Evolutionary conservation across 1,139 yeast species (phyloP).

Genomic region (Suhomyces wounanorum): DNA sequence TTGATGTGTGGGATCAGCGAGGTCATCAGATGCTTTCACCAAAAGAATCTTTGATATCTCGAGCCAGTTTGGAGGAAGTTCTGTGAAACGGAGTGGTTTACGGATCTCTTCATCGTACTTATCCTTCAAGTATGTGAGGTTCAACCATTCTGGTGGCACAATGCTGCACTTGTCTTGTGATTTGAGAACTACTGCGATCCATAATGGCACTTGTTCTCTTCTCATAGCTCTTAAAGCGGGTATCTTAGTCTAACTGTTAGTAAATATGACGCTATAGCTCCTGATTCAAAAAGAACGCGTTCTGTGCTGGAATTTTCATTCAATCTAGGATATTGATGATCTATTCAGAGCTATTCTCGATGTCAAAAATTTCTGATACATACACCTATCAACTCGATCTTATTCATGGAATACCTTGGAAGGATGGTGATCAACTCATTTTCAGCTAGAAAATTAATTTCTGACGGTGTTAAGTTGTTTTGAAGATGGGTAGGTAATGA

Average conservation of each 20-base stretch:
- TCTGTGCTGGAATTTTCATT: background rate
- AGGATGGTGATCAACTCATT: conserved; percentile 70
- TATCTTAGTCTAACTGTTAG: conserved; percentile 34
- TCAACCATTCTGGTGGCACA: conserved; percentile 88
- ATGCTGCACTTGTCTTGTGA: conserved; percentile 85
- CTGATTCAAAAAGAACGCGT: background rate
- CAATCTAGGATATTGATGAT: background rate
- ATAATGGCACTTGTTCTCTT: conserved; percentile 72
- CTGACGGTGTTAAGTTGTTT: conserved; percentile 69
- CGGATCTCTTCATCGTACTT: conserved; percentile 70
- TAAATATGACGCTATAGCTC: background rate
- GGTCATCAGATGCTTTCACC: conserved; percentile 71
- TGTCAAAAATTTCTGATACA: conserved; percentile 20
- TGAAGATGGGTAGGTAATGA: conserved; percentile 61
- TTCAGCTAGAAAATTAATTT: conserved; percentile 83
- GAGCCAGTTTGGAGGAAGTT: conserved; percentile 86
- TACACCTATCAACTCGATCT: conserved; percentile 64
- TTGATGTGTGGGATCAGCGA: conserved; percentile 63
- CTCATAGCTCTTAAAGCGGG: conserved; percentile 69
- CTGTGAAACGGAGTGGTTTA: conserved; percentile 60
- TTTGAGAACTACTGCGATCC: conserved; percentile 85
- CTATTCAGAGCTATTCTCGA: background rate
- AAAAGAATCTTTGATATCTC: conserved; percentile 73
- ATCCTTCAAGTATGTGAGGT: conserved; percentile 52
- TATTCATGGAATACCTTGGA: conserved; percentile 71